phyloP scores from a whole-genome alignment of 2,329 filamentous ascomycete species.

The Scolecobasidium constrictum region DNA sequence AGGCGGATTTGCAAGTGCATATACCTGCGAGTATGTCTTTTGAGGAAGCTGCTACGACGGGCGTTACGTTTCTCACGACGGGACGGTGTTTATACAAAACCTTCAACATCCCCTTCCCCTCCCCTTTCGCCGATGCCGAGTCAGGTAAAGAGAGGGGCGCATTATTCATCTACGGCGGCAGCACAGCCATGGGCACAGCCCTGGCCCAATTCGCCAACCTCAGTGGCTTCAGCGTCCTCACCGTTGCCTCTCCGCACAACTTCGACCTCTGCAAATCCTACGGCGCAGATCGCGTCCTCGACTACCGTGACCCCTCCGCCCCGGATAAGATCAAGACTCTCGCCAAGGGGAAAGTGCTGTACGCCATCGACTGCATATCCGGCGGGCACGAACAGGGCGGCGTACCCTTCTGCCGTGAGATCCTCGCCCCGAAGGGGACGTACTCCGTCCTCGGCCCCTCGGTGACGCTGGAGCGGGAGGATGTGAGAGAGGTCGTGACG shows the following conservation, averaged over 20 bases:
- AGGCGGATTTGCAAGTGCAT: no score
- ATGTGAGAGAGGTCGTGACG: no score
- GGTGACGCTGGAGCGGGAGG: no score
- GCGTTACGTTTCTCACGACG: neutral
- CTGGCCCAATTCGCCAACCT: constrained; percentile 40
- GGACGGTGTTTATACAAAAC: neutral
- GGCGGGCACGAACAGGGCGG: no score
- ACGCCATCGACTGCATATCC: constrained; percentile 40
- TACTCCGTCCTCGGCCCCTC: no score
- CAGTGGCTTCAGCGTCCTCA: constrained; percentile 31
- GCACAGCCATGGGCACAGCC: constrained; percentile 39
- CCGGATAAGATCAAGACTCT: constrained; percentile 35
- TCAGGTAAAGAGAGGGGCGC: constrained; percentile 27
- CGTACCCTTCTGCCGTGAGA: no score
- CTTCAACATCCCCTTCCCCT: neutral
- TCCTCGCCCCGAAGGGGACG: no score
- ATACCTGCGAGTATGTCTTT: no score
- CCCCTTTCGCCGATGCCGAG: no score
- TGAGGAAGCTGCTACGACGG: constrained; percentile 10
- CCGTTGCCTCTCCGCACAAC: constrained; percentile 37
- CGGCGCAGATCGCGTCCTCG: constrained; percentile 38
- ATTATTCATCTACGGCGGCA: constrained; percentile 41
- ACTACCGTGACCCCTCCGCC: constrained; percentile 37
- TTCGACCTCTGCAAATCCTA: constrained; percentile 34
- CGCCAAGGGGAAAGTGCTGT: constrained; percentile 31